Evolutionary conservation across 352 stramenopile species (phyloP), one percentile per base, ranked within the genome.

Genomic region (Globisporangium polare): DNA sequence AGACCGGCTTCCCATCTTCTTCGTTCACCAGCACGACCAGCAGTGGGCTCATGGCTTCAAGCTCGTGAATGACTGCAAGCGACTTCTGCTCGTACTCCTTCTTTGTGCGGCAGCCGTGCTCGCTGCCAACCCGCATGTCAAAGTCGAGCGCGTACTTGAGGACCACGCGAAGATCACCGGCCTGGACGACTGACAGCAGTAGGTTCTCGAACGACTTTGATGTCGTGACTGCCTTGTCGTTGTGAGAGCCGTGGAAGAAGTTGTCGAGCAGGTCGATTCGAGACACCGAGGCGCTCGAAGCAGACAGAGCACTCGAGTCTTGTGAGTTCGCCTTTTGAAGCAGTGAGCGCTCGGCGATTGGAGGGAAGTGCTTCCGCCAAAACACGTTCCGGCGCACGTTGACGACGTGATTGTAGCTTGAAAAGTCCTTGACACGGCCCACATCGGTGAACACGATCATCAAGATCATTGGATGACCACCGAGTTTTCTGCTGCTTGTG

Each of bases 151-250:
- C 69, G 26, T 65, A 71, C 3, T 80, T 62, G 24, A 90, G 73
- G 6, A 69, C 22, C 18, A 89, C 54, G 2, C 75, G 69, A 29
- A 89, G 71, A 33, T 90, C 74, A 26, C 78, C 75, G 15, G 65
- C 56, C 59, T 88, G 77, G 13, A 90, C 43, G 13, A 77, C 72
- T 8, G 74, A 73, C 0, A 90, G 62, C 22, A 89, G 37, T 10
- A 86, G 35, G n/a, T 80, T 83, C 50, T 88, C 81, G 20, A 90
- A 86, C 2, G 73, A 84, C 27, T 80, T 86, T 15, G 72, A 20
- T 9, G 58, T 73, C 22, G 60, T 39, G 50, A 71, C 41, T 1
- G 66, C 68, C 4, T 79, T 51, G 42, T 90, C 81, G 20, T 80
- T 39, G 53, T 90, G 74, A 1, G 75, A 73, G 17, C 75, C 75